These are phyloP conservation scores for Colletotrichum somersetense DNA, from an alignment of 2,329 filamentous ascomycete species.

Conservation along the genomic window DNA sequence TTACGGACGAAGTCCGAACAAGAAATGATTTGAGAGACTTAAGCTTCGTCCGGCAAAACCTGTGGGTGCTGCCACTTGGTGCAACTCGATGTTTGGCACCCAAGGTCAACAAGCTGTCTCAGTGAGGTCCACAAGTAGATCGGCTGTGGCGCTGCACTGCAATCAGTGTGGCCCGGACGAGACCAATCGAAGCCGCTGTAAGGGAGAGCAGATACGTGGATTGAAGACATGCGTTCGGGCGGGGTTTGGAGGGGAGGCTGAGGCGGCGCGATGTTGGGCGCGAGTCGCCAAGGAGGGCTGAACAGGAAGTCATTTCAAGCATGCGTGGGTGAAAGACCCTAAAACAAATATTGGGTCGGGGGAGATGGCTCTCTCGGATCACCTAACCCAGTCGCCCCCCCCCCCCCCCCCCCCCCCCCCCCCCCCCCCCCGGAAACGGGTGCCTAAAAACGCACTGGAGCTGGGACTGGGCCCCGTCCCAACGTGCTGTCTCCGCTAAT, in stretches of 20 bases:
- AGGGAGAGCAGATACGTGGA: not conserved
- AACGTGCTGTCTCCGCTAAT: not conserved
- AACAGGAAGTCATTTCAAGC: not conserved
- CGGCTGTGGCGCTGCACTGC: not conserved
- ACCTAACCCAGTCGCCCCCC: conserved; percentile 6
- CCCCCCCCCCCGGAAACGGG: not conserved
- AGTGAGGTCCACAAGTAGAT: not conserved
- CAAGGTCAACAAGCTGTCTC: not conserved
- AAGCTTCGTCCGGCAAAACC: not conserved
- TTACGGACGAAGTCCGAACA: not conserved
- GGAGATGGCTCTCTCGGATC: conserved; percentile 11
- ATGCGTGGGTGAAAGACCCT: not conserved
- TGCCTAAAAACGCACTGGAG: not conserved
- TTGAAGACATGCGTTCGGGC: not conserved
- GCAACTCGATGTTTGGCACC: not conserved
- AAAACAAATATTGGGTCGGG: conserved; percentile 1
- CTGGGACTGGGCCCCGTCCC: not conserved
- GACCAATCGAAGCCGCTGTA: not conserved
- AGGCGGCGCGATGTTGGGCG: conserved; percentile 2
- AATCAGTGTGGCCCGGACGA: not conserved
- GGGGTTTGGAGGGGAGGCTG: conserved; percentile 8
- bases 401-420: not conserved
- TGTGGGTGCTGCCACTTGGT: not conserved
- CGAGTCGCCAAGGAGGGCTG: not conserved
- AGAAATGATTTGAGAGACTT: not conserved